Percentiles rank a stretch among this genome's conserved stretches.
Conservation (phyloP, 371 early-diverging fungal species). For the Mortierella sp. region DNA sequence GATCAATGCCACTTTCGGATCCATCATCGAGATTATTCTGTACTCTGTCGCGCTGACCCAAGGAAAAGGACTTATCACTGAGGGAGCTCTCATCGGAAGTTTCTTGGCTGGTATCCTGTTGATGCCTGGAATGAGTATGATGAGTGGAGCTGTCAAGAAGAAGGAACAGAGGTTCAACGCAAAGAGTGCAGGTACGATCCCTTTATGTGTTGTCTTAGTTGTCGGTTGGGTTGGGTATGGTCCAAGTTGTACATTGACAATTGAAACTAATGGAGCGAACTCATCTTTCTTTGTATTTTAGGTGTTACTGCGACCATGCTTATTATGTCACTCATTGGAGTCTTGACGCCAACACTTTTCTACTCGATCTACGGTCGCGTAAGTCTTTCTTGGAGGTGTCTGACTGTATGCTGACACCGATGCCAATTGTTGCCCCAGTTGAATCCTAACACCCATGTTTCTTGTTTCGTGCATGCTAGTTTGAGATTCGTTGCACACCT, state of each 20-base stretch:
- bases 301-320: slow-evolving; percentile 96
- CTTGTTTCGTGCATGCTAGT: slow-evolving; percentile 47
- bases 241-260: not conserved
- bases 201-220: not conserved
- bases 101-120: slow-evolving; percentile 90
- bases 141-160: slow-evolving; percentile 90
- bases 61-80: slow-evolving; percentile 90
- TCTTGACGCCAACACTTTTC: slow-evolving; percentile 95
- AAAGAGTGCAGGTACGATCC: slow-evolving; percentile 85
- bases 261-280: not conserved
- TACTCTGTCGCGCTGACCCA: slow-evolving; percentile 91
- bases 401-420: not conserved
- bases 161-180: slow-evolving; percentile 96
- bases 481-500: slow-evolving; percentile 70
- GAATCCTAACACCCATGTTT: not conserved
- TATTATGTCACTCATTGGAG: slow-evolving; percentile 94
- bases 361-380: slow-evolving; percentile 92
- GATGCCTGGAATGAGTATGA: slow-evolving; percentile 96
- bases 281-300: slow-evolving; percentile 16
- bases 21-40: slow-evolving; percentile 95
- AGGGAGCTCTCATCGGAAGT: slow-evolving; percentile 95
- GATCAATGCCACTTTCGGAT: slow-evolving; percentile 98
- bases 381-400: slow-evolving; percentile 23
- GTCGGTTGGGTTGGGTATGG: too few species aligned
- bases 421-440: not conserved